A percentile compares a stretch with the other conserved stretches of the same genome.
Evolutionary conservation across 257 asterid genomes (phyloP).

Genomic region (Nicotiana paniculata): DNA sequence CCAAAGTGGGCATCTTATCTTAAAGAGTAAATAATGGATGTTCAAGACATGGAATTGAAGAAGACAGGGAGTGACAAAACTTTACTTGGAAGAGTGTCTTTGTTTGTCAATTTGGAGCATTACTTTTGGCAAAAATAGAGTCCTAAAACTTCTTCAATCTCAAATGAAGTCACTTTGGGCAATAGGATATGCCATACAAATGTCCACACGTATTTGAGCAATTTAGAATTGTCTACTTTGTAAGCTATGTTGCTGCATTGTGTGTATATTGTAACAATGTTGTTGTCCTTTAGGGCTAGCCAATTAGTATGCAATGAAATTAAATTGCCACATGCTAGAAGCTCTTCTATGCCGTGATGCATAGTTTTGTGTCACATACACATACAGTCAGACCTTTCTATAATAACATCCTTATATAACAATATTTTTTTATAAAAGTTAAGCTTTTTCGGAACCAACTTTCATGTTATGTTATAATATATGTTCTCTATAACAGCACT

Average conservation of each 20-base stretch:
- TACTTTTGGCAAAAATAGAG: conserved; percentile 21
- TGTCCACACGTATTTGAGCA: not conserved
- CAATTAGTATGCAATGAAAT: not conserved
- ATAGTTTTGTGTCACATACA: too few relatives aligned
- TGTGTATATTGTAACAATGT: not conserved
- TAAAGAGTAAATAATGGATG: conserved; percentile 24
- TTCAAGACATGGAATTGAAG: conserved; percentile 24
- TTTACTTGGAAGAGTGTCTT: conserved; percentile 25
- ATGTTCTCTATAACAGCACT: too few relatives aligned
- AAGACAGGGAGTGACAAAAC: conserved; percentile 54
- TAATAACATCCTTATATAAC: too few relatives aligned
- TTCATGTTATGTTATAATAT: too few relatives aligned
- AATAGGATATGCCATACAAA: conserved; percentile 10
- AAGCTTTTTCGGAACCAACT: too few relatives aligned
- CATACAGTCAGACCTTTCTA: too few relatives aligned
- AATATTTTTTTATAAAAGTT: too few relatives aligned
- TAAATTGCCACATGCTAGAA: not conserved
- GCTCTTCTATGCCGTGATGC: not conserved
- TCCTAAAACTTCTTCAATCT: conserved; percentile 35
- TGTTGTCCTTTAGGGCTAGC: not conserved
- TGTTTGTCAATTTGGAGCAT: conserved; percentile 44
- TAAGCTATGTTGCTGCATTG: not conserved
- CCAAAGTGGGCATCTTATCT: conserved; percentile 43
- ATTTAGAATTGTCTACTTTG: not conserved
- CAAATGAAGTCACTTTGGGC: conserved; percentile 43